A percentile compares a stretch with the other conserved stretches of the same genome.
These are phyloP conservation scores for Chaetomiaceae sp. DNA, from an alignment of 2,329 filamentous ascomycete genomes.

Conservation along the genomic window DNA sequence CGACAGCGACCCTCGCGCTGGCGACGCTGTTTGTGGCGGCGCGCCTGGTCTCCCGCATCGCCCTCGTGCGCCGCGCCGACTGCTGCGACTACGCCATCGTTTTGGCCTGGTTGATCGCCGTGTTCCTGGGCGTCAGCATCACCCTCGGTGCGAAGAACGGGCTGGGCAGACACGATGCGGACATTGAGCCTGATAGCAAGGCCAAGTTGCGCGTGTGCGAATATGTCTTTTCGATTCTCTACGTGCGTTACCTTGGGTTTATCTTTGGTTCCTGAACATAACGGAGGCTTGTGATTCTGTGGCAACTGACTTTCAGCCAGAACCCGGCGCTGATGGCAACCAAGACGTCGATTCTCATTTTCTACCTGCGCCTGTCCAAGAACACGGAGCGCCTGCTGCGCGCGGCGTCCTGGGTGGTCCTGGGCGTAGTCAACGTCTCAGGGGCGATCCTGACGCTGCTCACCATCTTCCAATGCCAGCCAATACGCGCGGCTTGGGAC, in stretches of 20 bases:
- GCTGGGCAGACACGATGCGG: conserved; percentile 58
- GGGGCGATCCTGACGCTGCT: conserved; percentile 76
- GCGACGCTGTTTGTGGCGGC: conserved; percentile 69
- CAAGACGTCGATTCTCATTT: conserved; percentile 87
- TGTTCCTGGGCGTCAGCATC: conserved; percentile 62
- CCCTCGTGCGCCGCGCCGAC: conserved; percentile 64
- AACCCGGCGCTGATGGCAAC: conserved; percentile 86
- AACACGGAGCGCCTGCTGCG: conserved; percentile 71
- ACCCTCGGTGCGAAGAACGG: conserved; percentile 58
- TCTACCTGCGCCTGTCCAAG: conserved; percentile 78
- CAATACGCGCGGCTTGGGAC: conserved; percentile 64
- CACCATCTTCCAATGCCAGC: conserved; percentile 80
- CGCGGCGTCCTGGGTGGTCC: conserved; percentile 72
- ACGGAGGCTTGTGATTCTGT: no score
- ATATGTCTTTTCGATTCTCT: conserved; percentile 60
- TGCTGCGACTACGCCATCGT: conserved; percentile 80
- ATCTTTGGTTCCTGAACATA: no score
- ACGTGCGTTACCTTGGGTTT: conserved; percentile 48
- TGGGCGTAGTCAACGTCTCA: conserved; percentile 71
- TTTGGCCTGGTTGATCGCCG: conserved; percentile 67
- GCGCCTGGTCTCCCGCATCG: conserved; percentile 65
- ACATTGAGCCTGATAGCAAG: conserved; percentile 49
- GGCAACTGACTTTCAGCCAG: conserved; percentile 36
- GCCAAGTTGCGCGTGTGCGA: conserved; percentile 50
- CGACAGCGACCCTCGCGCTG: conserved; percentile 60